Evolutionary conservation across 257 asterid genomes (phyloP), one percentile per base, ranked within the genome.

Genomic region (Jacaranda copaia): DNA sequence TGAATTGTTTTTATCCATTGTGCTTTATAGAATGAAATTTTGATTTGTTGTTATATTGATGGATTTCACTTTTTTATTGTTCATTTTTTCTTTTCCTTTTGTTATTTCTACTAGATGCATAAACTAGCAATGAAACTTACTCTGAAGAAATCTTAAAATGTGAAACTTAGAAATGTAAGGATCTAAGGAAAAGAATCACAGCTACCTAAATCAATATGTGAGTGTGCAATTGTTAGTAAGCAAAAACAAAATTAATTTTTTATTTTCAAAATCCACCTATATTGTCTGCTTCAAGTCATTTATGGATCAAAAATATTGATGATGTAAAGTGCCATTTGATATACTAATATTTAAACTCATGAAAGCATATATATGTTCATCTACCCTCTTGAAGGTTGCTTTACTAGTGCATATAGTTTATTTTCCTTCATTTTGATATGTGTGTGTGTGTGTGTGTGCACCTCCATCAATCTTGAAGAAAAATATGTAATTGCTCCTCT

Each of bases 371-470:
- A 85, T 94, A 97, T 88, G 93, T 51, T 94, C 99, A 3, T 94
- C 99, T 49, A 93, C 99, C 46, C 95, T 92, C 35, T 87, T 98
- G 73, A 92, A 92, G 87, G 98, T 95, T 82, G 99, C 98, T 39
- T 80, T 94, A 79, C 87, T 91, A 92, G 96, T 92, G 75, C 11
- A 90, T 79, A 48, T 55, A 38, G 56, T 45, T 14, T 62, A 40
- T 76, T 65, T 65, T 39, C 46, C 11, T 18, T 68, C 12, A 1
- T 9, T 63, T 79, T 42, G 32, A 25, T 25, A n/a, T n/a, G n/a
- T n/a, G n/a, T n/a, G n/a, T n/a, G 32, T 25, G 32, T 25, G 32
- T n/a, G n/a, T n/a, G n/a, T 25, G 2, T 25, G 32, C 2, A 2
- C 32, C 1, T 25, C 32, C 32, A 25, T 25, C 32, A 25, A 25